Evolutionary conservation across 495 filamentous ascomycete genomes (phyloP).

Genomic region (Podospora didyma): DNA sequence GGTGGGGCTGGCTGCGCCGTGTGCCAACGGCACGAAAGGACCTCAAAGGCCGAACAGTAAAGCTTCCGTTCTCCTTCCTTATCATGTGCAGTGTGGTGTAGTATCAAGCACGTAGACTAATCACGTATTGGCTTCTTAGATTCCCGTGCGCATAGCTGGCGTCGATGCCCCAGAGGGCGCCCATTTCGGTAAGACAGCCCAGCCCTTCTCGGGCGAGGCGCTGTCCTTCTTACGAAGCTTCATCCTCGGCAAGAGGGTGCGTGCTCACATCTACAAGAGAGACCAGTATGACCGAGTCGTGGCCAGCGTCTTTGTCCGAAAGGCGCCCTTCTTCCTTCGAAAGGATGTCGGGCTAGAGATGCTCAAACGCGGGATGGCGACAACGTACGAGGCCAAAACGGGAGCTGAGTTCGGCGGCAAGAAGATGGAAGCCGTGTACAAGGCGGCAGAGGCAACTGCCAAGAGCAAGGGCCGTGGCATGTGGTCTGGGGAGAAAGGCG

Average conservation of each 20-base stretch:
- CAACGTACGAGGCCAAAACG: conserved; percentile 85
- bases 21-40: conserved; percentile 64
- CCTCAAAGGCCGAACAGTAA: conserved; percentile 72
- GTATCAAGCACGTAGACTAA: no score
- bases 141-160: conserved; percentile 85
- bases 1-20: conserved; percentile 86
- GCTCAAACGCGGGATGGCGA: conserved; percentile 77
- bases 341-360: conserved; percentile 87
- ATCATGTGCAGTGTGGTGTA: not conserved
- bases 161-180: conserved; percentile 89
- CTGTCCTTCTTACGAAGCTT: conserved; percentile 70
- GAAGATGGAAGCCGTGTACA: conserved; percentile 57
- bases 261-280: conserved; percentile 71
- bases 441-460: conserved; percentile 66
- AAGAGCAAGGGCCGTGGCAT: conserved; percentile 67
- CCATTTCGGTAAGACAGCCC: conserved; percentile 84
- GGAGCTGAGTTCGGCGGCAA: conserved; percentile 80
- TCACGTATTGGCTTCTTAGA: conserved; percentile 39
- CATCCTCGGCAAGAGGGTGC: conserved; percentile 68
- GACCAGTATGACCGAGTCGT: conserved; percentile 94
- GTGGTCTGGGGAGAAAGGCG: conserved; percentile 49
- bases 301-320: conserved; percentile 73
- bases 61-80: conserved; percentile 25
- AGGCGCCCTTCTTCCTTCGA: conserved; percentile 55
- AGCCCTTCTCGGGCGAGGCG: conserved; percentile 79